Evolutionary conservation across 768 basidiomycete species (phyloP).

Genomic region (Mrakia blollopis): DNA sequence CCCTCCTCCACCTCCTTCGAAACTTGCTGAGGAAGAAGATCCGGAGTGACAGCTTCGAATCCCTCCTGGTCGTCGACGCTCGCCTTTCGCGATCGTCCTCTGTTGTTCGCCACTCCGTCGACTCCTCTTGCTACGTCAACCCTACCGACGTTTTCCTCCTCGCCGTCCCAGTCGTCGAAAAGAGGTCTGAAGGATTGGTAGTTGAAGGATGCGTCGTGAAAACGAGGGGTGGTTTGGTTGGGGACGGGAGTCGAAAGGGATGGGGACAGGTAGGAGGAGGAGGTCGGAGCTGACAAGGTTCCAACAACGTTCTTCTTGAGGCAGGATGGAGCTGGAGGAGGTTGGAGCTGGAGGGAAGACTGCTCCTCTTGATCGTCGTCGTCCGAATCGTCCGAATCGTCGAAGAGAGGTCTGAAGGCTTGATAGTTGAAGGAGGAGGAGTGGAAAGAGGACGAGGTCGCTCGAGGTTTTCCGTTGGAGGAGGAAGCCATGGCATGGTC

Average conservation of each 20-base stretch:
- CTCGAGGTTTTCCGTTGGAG: neutral
- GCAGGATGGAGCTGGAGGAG: neutral
- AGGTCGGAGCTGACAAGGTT: neutral
- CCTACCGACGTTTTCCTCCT: no score
- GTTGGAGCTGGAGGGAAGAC: neutral
- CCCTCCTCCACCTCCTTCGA: neutral
- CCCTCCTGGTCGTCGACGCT: neutral
- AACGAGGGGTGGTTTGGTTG: neutral
- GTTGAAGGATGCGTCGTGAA: neutral
- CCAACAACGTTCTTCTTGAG: neutral
- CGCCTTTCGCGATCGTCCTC: neutral
- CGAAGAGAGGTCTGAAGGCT: neutral
- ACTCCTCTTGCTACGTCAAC: neutral
- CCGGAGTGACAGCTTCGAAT: neutral
- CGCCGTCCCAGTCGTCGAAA: neutral
- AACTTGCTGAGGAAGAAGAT: neutral
- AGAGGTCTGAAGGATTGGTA: neutral
- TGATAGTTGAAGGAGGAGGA: neutral
- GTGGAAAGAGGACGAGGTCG: neutral
- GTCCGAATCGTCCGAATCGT: neutral
- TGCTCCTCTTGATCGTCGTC: neutral
- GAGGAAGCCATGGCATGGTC: neutral
- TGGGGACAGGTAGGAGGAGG: no score
- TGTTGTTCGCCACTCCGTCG: neutral
- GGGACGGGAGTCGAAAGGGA: no score